Percentiles rank a stretch among this genome's conserved stretches.
phyloP scores from a whole-genome alignment of 1,284 basidiomycete species.

The Neonothopanus nambi region DNA sequence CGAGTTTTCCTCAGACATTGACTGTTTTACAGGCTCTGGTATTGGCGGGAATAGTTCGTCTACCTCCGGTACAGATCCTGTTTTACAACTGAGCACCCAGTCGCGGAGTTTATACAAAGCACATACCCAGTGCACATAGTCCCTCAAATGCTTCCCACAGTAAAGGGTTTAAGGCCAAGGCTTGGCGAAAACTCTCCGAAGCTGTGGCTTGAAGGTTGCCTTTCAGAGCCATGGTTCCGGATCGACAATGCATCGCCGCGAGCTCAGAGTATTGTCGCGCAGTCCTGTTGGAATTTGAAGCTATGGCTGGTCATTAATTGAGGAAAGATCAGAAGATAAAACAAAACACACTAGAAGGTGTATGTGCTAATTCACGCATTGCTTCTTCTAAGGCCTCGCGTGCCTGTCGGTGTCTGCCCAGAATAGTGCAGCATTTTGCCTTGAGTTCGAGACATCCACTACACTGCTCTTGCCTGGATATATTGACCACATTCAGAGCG shows the following conservation, averaged over 20 bases:
- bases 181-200: slow-evolving; percentile 67
- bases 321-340: slow-evolving; percentile 18
- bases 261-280: slow-evolving; percentile 62
- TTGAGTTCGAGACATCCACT: slow-evolving; percentile 79
- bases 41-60: slow-evolving; percentile 72
- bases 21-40: slow-evolving; percentile 52
- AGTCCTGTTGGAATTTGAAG: slow-evolving; percentile 49
- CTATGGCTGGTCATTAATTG: slow-evolving; percentile 32
- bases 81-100: slow-evolving; percentile 19
- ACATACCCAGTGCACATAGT: slow-evolving; percentile 78
- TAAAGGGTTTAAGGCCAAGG: slow-evolving; percentile 76
- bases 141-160: slow-evolving; percentile 95
- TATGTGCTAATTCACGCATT: slow-evolving; percentile 49
- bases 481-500: slow-evolving; percentile 70
- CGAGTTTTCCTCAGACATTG: slow-evolving; percentile 47
- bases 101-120: slow-evolving; percentile 7
- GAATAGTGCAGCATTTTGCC: slow-evolving; percentile 70
- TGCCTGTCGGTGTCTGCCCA: slow-evolving; percentile 73
- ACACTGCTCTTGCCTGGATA: slow-evolving; percentile 59
- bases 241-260: slow-evolving; percentile 66
- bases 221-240: slow-evolving; percentile 70
- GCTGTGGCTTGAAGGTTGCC: slow-evolving; percentile 78
- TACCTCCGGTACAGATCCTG: slow-evolving; percentile 67
- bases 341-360: slow-evolving; percentile 47
- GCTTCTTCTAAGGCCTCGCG: slow-evolving; percentile 68